Base-by-base conservation (phyloP, 345 rosid genomes). In the Psidium friedrichsthalianum region DNA sequence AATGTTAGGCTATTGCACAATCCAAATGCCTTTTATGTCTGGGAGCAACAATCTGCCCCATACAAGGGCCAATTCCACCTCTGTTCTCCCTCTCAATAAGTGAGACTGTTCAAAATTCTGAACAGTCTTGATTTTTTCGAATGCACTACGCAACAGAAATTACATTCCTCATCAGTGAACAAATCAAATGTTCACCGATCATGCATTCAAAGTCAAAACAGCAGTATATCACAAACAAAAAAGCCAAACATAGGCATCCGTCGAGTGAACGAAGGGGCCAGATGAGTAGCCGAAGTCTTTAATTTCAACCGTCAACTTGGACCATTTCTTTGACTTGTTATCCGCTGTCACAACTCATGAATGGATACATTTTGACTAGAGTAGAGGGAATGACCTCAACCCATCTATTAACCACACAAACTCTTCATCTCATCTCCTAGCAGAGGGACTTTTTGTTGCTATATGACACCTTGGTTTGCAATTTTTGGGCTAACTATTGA, bases 1-100 rank as follows among this genome's bases (percentile, higher is more conserved):
- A 6, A 61, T 29, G 5, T 3, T 13, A n/a, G 74, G 74, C 74
- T 29, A 29, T 29, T 61, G 74, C 42, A 29, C 21, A 61, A 29
- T 61, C 42, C 1, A 29, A 29, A 61, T 2, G 0, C 36, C 5
- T 29, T 0, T 61, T 0, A 61, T 15, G 1, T 29, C 0, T 15
- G 2, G 0, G 22, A 29, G 42, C 0, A 61, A 61, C 22, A 61
- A 61, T 61, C 22, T 0, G 5, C 1, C 15, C 42, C 29, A 29
- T 0, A 29, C 74, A 29, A 61, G 42, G 22, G 5, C 22, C 42
- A 15, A 61, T 61, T 61, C 74, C 42, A n/a, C 36, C 36, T 59
- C 7, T 13, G 13, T 59, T 59, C 69, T 57, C 32, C 32, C 40
- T 27, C 74, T 6, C 40, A 59, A 29, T 59, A 27, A 59, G 8